A percentile compares a stretch with the other conserved stretches of the same genome.
Conservation (phyloP, 805 yeast species). For the Helenozyma rhizophorensis region DNA sequence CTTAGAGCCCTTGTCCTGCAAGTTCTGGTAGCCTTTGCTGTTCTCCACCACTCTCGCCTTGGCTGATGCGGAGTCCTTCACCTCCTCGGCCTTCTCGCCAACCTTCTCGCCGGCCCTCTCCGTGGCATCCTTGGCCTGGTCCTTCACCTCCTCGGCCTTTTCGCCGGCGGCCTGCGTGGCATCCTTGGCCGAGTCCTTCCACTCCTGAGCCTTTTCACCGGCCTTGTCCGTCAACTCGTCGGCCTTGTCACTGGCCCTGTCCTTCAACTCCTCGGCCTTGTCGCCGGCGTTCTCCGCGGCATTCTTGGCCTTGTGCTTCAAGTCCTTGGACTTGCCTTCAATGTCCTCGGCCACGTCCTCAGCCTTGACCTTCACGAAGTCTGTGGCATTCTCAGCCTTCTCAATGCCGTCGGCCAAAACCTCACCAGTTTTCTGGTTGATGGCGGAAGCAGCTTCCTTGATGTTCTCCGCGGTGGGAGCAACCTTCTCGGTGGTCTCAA, state of each 20-base stretch:
- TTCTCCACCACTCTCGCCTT: slow-evolving; percentile 23
- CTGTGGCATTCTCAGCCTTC: slow-evolving; percentile 17
- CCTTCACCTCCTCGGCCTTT: slow-evolving; percentile 8
- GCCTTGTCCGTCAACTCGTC: slow-evolving; percentile 1
- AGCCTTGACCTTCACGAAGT: slow-evolving; percentile 6
- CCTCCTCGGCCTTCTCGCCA: slow-evolving; percentile 8
- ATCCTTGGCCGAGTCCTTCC: too few species aligned
- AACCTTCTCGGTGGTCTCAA: slow-evolving; percentile 31
- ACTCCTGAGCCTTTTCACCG: slow-evolving; percentile 9
- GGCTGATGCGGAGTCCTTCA: slow-evolving; percentile 10
- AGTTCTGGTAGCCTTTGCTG: slow-evolving; percentile 31
- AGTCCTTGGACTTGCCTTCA: not conserved
- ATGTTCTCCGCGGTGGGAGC: slow-evolving; percentile 17
- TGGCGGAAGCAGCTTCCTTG: slow-evolving; percentile 18
- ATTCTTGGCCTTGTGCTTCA: not conserved
- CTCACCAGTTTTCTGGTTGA: slow-evolving; percentile 29
- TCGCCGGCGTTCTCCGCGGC: slow-evolving; percentile 4
- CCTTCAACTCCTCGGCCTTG: slow-evolving; percentile 8
- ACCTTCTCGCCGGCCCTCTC: slow-evolving; percentile 9
- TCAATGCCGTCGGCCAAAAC: slow-evolving; percentile 30
- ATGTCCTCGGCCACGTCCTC: slow-evolving; percentile 4
- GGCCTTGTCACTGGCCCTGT: not conserved
- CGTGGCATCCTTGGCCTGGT: slow-evolving; percentile 12
- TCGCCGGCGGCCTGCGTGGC: too few species aligned
- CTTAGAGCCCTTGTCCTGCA: slow-evolving; percentile 42